A percentile compares a stretch with the other conserved stretches of the same genome.
These are phyloP conservation scores for Chlorella sp. DNA, from an alignment of 139 green algal genomes.

Conservation along the genomic window DNA sequence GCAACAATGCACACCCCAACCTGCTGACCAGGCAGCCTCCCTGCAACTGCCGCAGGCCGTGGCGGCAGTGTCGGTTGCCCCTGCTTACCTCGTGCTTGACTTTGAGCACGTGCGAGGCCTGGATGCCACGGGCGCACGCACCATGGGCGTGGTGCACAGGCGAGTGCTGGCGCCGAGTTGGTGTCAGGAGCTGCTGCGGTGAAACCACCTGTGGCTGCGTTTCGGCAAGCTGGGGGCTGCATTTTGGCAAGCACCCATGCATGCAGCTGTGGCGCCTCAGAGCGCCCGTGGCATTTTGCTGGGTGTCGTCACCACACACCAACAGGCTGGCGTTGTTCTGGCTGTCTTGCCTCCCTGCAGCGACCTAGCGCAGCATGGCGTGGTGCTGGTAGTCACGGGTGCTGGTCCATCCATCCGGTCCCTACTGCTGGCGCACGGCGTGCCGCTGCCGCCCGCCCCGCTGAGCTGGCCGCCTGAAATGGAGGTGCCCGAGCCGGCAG, in stretches of 20 bases:
- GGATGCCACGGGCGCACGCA: conserved; percentile 41
- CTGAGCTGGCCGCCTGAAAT: conserved; percentile 36
- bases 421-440: conserved; percentile 36
- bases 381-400: conserved; percentile 37
- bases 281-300: too few relatives aligned
- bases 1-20: background rate
- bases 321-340: too few relatives aligned
- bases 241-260: too few relatives aligned
- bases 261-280: too few relatives aligned
- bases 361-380: conserved; percentile 28
- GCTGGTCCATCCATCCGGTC: background rate
- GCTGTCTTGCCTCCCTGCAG: too few relatives aligned
- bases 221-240: too few relatives aligned
- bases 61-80: conserved; percentile 15
- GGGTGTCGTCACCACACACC: too few relatives aligned
- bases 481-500: background rate
- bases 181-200: too few relatives aligned
- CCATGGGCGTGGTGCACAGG: conserved; percentile 28
- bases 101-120: conserved; percentile 30
- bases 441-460: conserved; percentile 22
- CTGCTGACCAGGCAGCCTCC: too few relatives aligned
- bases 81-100: conserved; percentile 42
- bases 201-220: too few relatives aligned
- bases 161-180: too few relatives aligned
- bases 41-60: conserved; percentile 34